Evolutionary conservation across 345 rosid species (phyloP), one percentile per base, ranked within the genome.

Genomic region (Ceriops zippeliana): DNA sequence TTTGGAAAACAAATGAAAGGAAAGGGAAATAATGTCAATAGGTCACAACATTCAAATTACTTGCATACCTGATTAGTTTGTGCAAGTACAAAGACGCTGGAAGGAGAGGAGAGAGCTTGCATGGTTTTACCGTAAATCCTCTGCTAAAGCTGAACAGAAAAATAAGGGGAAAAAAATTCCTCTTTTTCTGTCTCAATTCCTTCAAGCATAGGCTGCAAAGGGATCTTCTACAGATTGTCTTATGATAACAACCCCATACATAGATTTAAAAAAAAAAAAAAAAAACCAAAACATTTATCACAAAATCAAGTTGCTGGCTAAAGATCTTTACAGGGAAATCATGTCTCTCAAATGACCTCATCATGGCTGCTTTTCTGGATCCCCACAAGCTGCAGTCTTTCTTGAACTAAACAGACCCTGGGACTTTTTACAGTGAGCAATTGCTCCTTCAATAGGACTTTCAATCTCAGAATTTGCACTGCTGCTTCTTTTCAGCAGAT

Each of bases 391-490:
- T 61, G 84, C 68, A 60, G 76, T 74, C 71, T 85, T 78, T 58
- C 86, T 77, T 32, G 77, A 70, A 0, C 71, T 72, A 63, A 80
- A 63, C 47, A 57, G 65, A 34, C 78, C 78, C 30, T 82, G 86
- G 54, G 98, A 90, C 64, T 73, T 86, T 59, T 92, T 90, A 74
- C 98, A 96, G 74, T 96, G 93, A 81, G 92, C 96, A 73, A 96
- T 90, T 2, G 99, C 99, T 70, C 88, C 98, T 63, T 89, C 86
- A 17, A 96, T 86, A 61, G 92, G 85, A 71, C 77, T 79, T 65
- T 92, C 97, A 7, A 82, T 70, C 78, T 87, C 97, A 3, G 85
- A 77, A 63, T 78, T 80, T 0, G 79, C 84, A 56, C 89, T 85
- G 69, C 81, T 82, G 73, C 89, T 90, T 75, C 90, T 87, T 85